These are phyloP conservation scores for Alternaria gaisen DNA, from an alignment of 2,329 filamentous ascomycete species.

Conservation along the genomic window DNA sequence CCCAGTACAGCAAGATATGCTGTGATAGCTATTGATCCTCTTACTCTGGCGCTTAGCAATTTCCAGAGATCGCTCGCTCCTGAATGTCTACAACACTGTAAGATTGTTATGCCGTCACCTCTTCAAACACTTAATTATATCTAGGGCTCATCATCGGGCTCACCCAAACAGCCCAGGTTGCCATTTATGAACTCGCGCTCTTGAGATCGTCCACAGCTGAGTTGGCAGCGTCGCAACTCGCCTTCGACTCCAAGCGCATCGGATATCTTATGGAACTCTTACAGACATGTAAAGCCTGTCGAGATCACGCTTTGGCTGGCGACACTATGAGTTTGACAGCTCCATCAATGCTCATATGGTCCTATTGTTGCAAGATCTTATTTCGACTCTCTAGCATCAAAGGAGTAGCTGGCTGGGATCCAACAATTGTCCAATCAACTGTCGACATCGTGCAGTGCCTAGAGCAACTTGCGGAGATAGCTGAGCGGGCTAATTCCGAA, in stretches of 20 bases:
- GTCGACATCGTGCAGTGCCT: conserved; percentile 20
- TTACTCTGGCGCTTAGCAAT: conserved; percentile 22
- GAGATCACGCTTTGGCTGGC: conserved; percentile 16
- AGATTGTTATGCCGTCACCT: not conserved
- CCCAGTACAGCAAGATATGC: conserved; percentile 13
- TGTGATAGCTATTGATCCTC: conserved; percentile 22
- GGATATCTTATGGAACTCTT: conserved; percentile 23
- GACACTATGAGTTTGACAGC: conserved; percentile 17
- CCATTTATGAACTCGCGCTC: conserved; percentile 29
- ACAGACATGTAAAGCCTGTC: conserved; percentile 22
- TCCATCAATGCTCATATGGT: conserved; percentile 23
- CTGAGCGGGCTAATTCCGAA: conserved; percentile 16
- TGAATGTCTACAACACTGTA: conserved; percentile 25
- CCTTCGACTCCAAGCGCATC: conserved; percentile 21
- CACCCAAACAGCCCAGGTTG: conserved; percentile 20
- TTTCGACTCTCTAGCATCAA: conserved; percentile 23
- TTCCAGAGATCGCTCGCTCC: conserved; percentile 13
- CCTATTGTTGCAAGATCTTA: conserved; percentile 22
- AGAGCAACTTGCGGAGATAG: conserved; percentile 16
- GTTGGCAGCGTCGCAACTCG: not conserved
- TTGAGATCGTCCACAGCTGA: not conserved
- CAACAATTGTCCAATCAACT: conserved; percentile 14
- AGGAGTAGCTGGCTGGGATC: conserved; percentile 26
- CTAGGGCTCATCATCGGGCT: conserved; percentile 23
- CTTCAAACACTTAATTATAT: not conserved